Evolutionary conservation across 805 yeast species (phyloP), one percentile per base, ranked within the genome.

Genomic region (Metschnikowia shivogae): DNA sequence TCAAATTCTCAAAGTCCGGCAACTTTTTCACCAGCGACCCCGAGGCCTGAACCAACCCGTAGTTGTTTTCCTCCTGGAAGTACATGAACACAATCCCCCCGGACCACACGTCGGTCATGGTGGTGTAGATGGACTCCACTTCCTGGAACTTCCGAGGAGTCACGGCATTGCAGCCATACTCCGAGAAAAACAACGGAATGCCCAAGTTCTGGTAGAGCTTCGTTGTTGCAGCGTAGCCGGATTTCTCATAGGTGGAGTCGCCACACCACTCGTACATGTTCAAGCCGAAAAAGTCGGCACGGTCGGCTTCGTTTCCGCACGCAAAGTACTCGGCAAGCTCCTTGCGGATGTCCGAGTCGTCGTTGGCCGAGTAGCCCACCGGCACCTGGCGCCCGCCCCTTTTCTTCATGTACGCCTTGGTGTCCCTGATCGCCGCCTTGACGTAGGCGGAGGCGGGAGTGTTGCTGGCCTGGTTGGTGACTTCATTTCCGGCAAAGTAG

Each of bases 191-290:
- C 41, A 77, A 70, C 43, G 92, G 95, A 41, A 86, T 72, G 35
- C 86, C 78, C 63, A 84, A 66, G 68, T 84, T 79, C 34, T 72
- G 47, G 62, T 84, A 84, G 48, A 82, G 82, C 26, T 71, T 65
- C 40, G 90, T 84, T 72, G 85, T 77, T 51, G 67, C 76, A 52
- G 70, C 59, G 68, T 82, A 86, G 61, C 93, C 93, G 46, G 90
- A 84, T 6, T 63, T 50, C 28, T 60, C 44, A 72, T 72, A 85
- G 43, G 77, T 62, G 14, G 87, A 79, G 14, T 60, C 36, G 59
- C 92, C 92, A 75, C 93, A 85, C 93, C 93, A 86, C 72, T 84
- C 89, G 73, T 86, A 86, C 89, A 84, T 84, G 77, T 86, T 86
- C 64, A 85, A 82, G 76, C 93, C 93, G 63, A 84, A 86, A 75